Percentiles rank a stretch among this genome's conserved stretches.
Conservation (phyloP, 305 asterid genomes). For the Stenogyne calaminthoides region DNA sequence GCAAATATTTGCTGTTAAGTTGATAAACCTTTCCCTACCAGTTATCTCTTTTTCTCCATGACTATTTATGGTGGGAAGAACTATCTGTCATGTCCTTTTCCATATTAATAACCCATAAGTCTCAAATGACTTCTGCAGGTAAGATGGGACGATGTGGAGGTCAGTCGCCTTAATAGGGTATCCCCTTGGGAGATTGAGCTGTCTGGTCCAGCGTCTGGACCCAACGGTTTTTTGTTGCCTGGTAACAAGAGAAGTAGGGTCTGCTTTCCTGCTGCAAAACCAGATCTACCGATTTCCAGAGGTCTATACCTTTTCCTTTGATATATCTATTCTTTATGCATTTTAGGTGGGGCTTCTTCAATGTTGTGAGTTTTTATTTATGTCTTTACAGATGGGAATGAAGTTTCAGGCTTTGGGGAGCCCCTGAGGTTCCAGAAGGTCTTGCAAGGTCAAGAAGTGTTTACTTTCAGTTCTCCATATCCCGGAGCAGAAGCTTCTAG, state of each 20-base stretch:
- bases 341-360: neutral
- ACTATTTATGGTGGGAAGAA: neutral
- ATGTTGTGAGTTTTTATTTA: neutral
- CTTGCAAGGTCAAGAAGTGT: conserved; percentile 99
- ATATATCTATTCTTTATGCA: neutral
- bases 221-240: conserved; percentile 57
- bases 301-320: conserved; percentile 36
- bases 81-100: neutral
- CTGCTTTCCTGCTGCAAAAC: conserved; percentile 51
- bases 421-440: conserved; percentile 89
- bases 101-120: conserved; percentile 11
- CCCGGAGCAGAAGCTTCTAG: conserved; percentile 50
- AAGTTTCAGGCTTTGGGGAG: conserved; percentile 73
- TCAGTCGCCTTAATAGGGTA: conserved; percentile 67
- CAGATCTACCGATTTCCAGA: conserved; percentile 60
- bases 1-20: neutral
- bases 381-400: conserved; percentile 56
- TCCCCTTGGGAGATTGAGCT: conserved; percentile 99
- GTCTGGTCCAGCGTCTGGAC: conserved; percentile 56
- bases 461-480: conserved; percentile 49
- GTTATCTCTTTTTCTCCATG: neutral
- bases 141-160: conserved; percentile 88
- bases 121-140: conserved; percentile 55
- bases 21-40: neutral
- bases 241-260: conserved; percentile 79